Evolutionary conservation across 1,284 basidiomycete species (phyloP), one percentile per base, ranked within the genome.

Genomic region (Tilletiaria anomala): DNA sequence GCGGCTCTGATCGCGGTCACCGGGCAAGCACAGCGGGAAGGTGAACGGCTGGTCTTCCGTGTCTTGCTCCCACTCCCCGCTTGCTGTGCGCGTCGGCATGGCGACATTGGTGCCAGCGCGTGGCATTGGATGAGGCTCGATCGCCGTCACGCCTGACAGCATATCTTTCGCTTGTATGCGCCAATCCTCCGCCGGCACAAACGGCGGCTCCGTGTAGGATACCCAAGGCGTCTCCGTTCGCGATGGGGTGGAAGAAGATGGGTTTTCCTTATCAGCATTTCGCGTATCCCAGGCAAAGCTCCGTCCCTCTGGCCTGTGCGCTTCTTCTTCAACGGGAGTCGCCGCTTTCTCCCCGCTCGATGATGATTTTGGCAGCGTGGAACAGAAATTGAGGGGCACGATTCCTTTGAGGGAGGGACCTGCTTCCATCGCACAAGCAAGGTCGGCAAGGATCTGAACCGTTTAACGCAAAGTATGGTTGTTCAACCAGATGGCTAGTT

Each of bases 1-100:
- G 47, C 49, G 4, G 50, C 50, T 4, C 51, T 48, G n/a, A n/a
- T 53, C 51, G 37, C 45, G 48, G 24, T 61, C 58, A 4, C 58
- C 58, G 6, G 56, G 58, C 31, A 61, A 24, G 18, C 59, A 55
- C 0, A 61, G 40, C 0, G 58, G 58, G 33, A 61, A 59, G 10
- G 58, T 52, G 18, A 57, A 59, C 11, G 48, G 48, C n/a, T n/a
- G n/a, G n/a, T n/a, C n/a, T 16, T 51, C 47, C 5, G 6, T 19
- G 2, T 32, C 44, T 14, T 37, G 17, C 12, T 39, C 40, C 15
- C 44, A 47, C n/a, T 36, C 15, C 32, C 35, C 21, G 17, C 15
- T 17, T 10, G 14, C 32, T 1, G 14, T 2, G 1, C 18, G 34
- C 5, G 16, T 10, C 3, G 34, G 26, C 22, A 53, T 39, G 10